Evolutionary conservation across 176 grass and related monocot genomes (phyloP).

Genomic region (Bonia amplexicaulis): DNA sequence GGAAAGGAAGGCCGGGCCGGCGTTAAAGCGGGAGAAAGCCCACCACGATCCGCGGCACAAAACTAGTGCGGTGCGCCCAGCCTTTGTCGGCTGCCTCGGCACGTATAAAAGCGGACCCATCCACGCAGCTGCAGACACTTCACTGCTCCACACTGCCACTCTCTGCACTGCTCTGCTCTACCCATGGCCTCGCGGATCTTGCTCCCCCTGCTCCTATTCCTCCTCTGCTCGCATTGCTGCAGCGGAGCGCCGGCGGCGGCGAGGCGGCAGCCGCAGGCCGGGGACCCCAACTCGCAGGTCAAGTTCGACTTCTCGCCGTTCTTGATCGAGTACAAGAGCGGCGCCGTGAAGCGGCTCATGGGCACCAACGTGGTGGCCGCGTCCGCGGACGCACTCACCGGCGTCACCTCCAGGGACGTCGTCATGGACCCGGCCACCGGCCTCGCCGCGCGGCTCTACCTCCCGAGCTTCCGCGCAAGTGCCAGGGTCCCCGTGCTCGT

Average conservation of each 20-base stretch:
- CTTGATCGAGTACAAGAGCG: constrained; percentile 59
- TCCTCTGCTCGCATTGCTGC: constrained; percentile 12
- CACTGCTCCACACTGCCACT: constrained; percentile 31
- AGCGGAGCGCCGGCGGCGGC: background rate
- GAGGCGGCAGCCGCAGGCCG: constrained; percentile 4
- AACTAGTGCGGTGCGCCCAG: constrained; percentile 31
- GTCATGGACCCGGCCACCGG: constrained; percentile 38
- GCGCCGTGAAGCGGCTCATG: constrained; percentile 56
- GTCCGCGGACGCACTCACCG: constrained; percentile 33
- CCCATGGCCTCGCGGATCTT: constrained; percentile 43
- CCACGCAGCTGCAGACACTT: background rate
- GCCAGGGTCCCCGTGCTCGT: constrained; percentile 48
- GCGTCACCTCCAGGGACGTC: constrained; percentile 58
- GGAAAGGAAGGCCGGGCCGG: constrained; percentile 22
- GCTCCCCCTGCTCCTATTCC: constrained; percentile 10
- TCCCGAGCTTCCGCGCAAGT: constrained; percentile 21
- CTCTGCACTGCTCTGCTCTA: background rate
- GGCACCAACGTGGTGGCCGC: constrained; percentile 40
- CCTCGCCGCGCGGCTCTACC: constrained; percentile 65
- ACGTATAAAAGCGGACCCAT: constrained; percentile 34
- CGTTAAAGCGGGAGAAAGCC: constrained; percentile 35
- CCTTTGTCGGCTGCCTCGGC: constrained; percentile 29
- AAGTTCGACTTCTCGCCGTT: constrained; percentile 70
- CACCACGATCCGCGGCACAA: constrained; percentile 39
- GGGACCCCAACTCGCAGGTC: constrained; percentile 27